phyloP scores from a whole-genome alignment of 75 land plant species.

The Selaginella tamariscina region DNA sequence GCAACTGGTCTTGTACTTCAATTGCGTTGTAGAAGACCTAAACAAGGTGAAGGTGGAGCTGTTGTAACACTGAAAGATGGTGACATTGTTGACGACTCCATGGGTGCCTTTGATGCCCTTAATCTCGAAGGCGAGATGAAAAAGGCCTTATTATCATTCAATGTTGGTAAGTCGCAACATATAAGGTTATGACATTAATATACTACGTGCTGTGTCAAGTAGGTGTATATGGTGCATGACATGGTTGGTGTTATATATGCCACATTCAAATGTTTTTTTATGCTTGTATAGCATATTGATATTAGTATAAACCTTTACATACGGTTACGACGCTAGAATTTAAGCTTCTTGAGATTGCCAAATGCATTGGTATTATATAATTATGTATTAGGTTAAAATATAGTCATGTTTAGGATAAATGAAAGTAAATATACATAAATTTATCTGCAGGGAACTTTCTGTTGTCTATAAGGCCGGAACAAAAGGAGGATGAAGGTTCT shows the following conservation, averaged over 20 bases:
- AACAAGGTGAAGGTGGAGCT: conserved; percentile 34
- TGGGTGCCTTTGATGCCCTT: conserved; percentile 73
- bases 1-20: conserved; percentile 53
- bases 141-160: conserved; percentile 62
- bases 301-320: no score
- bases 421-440: not conserved
- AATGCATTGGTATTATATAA: no score
- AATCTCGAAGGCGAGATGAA: conserved; percentile 49
- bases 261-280: no score
- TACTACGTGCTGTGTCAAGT: no score
- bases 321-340: no score
- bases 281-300: no score
- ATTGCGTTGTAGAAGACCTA: conserved; percentile 53
- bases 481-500: conserved; percentile 4
- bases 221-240: no score
- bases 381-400: no score
- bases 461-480: conserved; percentile 60
- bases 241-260: no score
- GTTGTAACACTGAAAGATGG: conserved; percentile 45
- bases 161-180: conserved; percentile 73
- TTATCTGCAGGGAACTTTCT: conserved; percentile 63
- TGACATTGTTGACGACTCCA: conserved; percentile 67
- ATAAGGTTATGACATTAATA: no score
- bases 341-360: no score
- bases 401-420: no score